Evolutionary conservation across 352 stramenopile genomes (phyloP).

Genomic region (Globisporangium recalcitrans): DNA sequence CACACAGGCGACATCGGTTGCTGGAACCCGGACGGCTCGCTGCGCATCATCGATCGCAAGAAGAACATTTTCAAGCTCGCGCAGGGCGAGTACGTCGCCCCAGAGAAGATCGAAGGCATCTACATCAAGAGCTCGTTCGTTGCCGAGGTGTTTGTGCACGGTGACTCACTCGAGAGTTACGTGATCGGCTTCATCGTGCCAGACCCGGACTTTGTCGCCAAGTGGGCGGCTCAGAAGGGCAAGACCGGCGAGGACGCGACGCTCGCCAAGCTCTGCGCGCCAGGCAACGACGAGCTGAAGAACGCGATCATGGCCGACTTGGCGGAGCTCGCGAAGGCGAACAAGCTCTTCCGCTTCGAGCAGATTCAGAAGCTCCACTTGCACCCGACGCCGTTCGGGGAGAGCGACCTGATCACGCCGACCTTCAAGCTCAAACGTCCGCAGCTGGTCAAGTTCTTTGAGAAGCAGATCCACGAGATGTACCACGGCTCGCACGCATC

Average conservation of each 20-base stretch:
- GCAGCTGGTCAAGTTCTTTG: slow-evolving; percentile 84
- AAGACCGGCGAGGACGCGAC: slow-evolving; percentile 27
- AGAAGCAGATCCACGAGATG: slow-evolving; percentile 72
- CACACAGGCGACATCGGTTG: slow-evolving; percentile 95
- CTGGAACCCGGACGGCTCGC: slow-evolving; percentile 90
- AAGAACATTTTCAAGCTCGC: slow-evolving; percentile 94
- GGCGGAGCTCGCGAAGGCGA: slow-evolving; percentile 44
- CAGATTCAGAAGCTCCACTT: slow-evolving; percentile 86
- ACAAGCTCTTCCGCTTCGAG: slow-evolving; percentile 91
- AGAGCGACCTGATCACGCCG: slow-evolving; percentile 92
- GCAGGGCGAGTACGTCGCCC: slow-evolving; percentile 94
- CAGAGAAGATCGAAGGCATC: slow-evolving; percentile 96
- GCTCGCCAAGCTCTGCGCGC: slow-evolving; percentile 16
- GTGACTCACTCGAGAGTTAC: slow-evolving; percentile 91
- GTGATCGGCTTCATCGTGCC: slow-evolving; percentile 93
- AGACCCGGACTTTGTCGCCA: slow-evolving; percentile 83
- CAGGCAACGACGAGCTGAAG: slow-evolving; percentile 22
- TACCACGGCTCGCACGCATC: slow-evolving; percentile 37
- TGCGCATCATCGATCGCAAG: slow-evolving; percentile 89
- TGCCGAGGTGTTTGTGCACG: slow-evolving; percentile 92
- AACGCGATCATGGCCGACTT: slow-evolving; percentile 78
- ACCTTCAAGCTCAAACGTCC: slow-evolving; percentile 96
- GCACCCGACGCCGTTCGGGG: slow-evolving; percentile 81
- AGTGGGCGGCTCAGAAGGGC: slow-evolving; percentile 61
- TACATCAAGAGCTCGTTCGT: slow-evolving; percentile 90